Base-by-base conservation (phyloP, 805 yeast species). In the Wickerhamiella azymoides region DNA sequence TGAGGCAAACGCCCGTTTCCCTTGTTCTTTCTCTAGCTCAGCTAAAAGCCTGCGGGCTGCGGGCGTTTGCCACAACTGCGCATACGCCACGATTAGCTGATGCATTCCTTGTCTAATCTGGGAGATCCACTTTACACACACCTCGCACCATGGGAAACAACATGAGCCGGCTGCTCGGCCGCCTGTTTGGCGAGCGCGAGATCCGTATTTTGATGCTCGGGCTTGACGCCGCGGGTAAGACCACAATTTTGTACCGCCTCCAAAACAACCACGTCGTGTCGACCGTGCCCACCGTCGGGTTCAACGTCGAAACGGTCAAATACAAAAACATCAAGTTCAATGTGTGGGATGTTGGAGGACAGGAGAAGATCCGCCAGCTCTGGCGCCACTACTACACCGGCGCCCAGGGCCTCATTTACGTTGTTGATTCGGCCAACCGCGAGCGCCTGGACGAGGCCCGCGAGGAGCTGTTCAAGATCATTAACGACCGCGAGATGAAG, bases 311-410 rank as follows among this genome's bases (percentile, higher is more conserved):
- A 63, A 80, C 89, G 3, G 84, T 84, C 51, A 77, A 81, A 48
- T 83, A 80, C 63, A 80, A 79, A 61, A 82, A 82, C 62, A 79
- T 83, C 48, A 78, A 82, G 47, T 82, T 84, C 67, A 84, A 85
- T 50, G 86, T 84, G 60, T 84, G 94, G 94, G 94, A 84, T 63
- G 92, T 92, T 50, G 96, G 96, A 66, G 96, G 96, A 61, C 96
- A 85, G 68, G 93, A 83, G 57, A 71, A 93, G 62, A 75, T 86
- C 54, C 76, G 96, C 59, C 94, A 93, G 0, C 70, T 88, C 48
- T 88, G 97, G 96, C 77, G 96, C 63, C 96, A 88, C 61, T 88
- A 88, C 65, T 85, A 82, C 64, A 83, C 94, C 10, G 94, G 94
- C 33, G 84, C 96, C 4, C 82, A 85, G 59, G 95, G 94, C 9